These are phyloP conservation scores for Thuja plicata DNA, from an alignment of 83 land plant genomes.

Conservation along the genomic window DNA sequence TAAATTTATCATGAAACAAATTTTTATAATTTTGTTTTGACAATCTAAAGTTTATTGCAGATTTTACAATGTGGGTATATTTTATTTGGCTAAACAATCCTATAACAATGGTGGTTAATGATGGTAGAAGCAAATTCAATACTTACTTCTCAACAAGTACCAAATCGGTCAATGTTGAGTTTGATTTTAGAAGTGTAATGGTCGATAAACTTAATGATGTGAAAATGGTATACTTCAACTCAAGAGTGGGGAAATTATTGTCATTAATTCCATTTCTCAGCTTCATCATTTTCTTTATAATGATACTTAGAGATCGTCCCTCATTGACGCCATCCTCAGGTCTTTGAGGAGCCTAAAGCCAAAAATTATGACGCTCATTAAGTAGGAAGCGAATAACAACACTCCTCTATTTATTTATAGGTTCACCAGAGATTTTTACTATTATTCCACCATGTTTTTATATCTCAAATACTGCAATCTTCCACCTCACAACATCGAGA, in stretches of 20 bases:
- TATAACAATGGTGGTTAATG: too few species aligned
- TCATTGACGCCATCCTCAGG: constrained; percentile 41
- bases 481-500: constrained; percentile 27
- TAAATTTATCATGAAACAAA: too few species aligned
- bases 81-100: too few species aligned
- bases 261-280: constrained; percentile 48
- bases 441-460: constrained; percentile 60
- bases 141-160: too few species aligned
- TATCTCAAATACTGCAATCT: constrained; percentile 39
- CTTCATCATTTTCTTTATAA: constrained; percentile 31
- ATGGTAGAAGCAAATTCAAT: too few species aligned
- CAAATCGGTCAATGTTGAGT: constrained; percentile 42
- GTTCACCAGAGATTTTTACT: constrained; percentile 46
- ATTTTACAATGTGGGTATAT: too few species aligned
- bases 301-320: constrained; percentile 1
- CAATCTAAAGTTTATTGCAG: too few species aligned
- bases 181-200: constrained; percentile 44
- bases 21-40: too few species aligned
- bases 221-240: constrained; percentile 49
- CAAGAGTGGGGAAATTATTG: constrained; percentile 32
- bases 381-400: constrained; percentile 60
- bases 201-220: constrained; percentile 39
- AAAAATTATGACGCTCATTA: constrained; percentile 44
- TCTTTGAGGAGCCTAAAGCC: constrained; percentile 37
- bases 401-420: constrained; percentile 27